Percentiles rank a stretch among this genome's conserved stretches.
Conservation (phyloP, 345 rosid species). For the Psidium friedrichsthalianum region DNA sequence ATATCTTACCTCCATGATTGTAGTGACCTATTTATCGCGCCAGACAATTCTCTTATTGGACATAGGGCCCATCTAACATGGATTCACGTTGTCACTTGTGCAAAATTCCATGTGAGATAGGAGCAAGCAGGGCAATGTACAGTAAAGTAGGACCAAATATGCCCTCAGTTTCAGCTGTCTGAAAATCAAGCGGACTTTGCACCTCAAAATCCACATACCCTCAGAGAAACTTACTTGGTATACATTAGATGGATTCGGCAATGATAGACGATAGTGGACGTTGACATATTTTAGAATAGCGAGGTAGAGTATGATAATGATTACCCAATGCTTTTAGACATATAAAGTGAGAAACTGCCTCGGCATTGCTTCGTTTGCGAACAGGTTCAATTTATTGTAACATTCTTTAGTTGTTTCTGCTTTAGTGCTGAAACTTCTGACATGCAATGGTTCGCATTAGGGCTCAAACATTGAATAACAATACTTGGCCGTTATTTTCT, state of each 20-base stretch:
- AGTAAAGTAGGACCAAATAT: background rate
- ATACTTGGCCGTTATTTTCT: background rate
- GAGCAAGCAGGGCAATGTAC: background rate
- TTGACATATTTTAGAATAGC: background rate
- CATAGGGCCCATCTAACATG: background rate
- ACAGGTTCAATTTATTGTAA: background rate
- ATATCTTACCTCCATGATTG: background rate
- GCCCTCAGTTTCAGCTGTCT: background rate
- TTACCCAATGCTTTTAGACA: background rate
- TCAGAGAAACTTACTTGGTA: background rate
- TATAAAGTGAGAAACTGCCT: background rate
- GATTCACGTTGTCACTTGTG: background rate
- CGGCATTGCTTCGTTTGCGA: background rate
- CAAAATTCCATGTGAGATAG: background rate
- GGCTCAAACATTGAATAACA: background rate
- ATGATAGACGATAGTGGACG: background rate
- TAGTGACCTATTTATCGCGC: background rate
- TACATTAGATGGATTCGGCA: background rate
- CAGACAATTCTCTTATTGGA: background rate
- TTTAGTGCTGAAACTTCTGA: background rate
- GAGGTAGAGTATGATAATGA: background rate
- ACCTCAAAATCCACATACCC: background rate
- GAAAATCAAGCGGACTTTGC: background rate
- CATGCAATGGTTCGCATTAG: background rate
- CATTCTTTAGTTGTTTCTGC: background rate